Conservation (phyloP, 2,329 filamentous ascomycete species). For the Hypoxylon sp. region DNA sequence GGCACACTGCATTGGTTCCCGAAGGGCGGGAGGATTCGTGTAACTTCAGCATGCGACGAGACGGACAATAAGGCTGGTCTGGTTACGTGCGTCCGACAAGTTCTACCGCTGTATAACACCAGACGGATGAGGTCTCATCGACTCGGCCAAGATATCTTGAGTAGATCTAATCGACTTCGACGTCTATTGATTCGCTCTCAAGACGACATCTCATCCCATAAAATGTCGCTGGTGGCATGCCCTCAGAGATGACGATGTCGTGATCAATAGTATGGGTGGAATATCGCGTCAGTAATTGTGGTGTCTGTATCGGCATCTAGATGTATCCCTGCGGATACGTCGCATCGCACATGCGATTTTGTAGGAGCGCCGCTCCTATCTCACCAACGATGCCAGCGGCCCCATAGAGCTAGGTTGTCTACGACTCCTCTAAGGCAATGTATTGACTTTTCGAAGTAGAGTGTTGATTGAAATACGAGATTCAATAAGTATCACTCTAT, state of each 20-base stretch:
- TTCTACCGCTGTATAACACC: conserved; percentile 10
- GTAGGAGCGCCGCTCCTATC: not conserved
- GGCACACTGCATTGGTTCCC: conserved; percentile 33
- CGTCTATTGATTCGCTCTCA: not conserved
- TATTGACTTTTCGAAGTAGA: not conserved
- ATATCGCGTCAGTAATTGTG: conserved; percentile 6
- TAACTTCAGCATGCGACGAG: conserved; percentile 30
- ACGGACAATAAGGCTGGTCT: conserved; percentile 37
- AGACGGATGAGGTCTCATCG: not conserved
- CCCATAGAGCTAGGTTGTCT: not conserved
- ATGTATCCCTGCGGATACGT: not conserved
- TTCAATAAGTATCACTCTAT: not conserved
- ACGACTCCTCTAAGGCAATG: not conserved
- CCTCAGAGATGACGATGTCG: not conserved
- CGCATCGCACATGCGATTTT: conserved; percentile 2
- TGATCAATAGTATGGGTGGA: not conserved
- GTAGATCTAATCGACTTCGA: not conserved
- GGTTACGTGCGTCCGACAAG: conserved; percentile 34
- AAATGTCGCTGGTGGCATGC: not conserved
- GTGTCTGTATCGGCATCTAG: not conserved
- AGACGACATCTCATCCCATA: not conserved
- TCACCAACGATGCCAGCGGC: not conserved
- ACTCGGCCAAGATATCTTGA: no score
- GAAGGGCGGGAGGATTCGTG: conserved; percentile 25
- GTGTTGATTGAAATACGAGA: no score